Evolutionary conservation across 768 basidiomycete species (phyloP).

Genomic region (Tulasnella calospora): DNA sequence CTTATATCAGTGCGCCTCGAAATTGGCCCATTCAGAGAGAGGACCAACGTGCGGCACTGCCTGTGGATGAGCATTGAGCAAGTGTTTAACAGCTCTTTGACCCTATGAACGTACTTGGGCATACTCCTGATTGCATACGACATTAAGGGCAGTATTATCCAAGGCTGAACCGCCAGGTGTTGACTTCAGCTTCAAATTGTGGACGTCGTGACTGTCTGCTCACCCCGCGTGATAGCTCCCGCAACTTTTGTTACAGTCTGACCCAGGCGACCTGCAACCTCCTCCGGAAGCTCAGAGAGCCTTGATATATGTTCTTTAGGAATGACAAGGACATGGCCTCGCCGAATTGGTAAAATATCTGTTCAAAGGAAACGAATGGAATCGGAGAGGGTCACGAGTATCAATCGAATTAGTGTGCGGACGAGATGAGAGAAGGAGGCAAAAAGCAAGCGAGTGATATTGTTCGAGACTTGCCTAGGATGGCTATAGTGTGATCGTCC

Average conservation of each 20-base stretch:
- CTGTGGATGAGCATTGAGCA: conserved; percentile 1
- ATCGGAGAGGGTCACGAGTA: background rate
- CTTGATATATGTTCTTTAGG: conserved; percentile 60
- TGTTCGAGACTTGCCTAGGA: conserved; percentile 48
- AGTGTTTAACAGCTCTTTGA: background rate
- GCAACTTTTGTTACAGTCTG: conserved; percentile 57
- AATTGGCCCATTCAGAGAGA: background rate
- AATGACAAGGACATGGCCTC: conserved; percentile 65
- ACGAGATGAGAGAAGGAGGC: background rate
- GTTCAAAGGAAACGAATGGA: conserved; percentile 5
- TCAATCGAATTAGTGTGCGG: conserved; percentile 3
- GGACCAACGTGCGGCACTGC: conserved; percentile 62
- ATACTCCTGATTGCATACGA: conserved; percentile 78
- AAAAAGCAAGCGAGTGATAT: background rate
- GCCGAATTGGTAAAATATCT: conserved; percentile 66
- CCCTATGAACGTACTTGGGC: conserved; percentile 44
- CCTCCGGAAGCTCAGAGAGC: conserved; percentile 60
- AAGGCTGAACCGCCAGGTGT: conserved; percentile 42
- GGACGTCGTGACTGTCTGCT: conserved; percentile 19
- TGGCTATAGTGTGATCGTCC: conserved; percentile 56
- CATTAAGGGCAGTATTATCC: conserved; percentile 62
- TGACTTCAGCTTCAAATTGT: background rate
- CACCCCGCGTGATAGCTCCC: conserved; percentile 58
- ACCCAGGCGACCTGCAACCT: conserved; percentile 56
- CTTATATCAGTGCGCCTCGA: background rate